Conservation (phyloP, 441 rosid genomes). For the Hypseocharis bilobata region DNA sequence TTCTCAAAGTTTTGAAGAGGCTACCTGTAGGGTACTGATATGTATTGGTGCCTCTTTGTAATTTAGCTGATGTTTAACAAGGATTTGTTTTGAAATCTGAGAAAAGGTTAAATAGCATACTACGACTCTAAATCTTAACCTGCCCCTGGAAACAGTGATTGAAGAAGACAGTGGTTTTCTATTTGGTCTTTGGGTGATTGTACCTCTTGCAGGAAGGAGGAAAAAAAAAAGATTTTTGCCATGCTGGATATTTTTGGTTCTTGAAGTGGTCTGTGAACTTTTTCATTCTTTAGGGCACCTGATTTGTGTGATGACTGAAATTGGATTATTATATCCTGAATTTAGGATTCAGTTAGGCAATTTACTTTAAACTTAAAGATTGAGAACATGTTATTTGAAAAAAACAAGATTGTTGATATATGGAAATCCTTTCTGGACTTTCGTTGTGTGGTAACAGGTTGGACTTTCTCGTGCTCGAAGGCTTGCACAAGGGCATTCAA, state of each 20-base stretch:
- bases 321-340: background rate
- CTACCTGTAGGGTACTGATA: background rate
- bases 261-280: background rate
- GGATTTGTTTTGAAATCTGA: background rate
- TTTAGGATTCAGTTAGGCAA: too few relatives aligned
- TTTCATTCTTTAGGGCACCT: too few relatives aligned
- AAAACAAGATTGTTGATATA: too few relatives aligned
- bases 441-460: conserved; percentile 45
- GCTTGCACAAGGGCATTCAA: conserved; percentile 82
- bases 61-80: background rate
- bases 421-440: conserved; percentile 12
- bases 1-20: background rate
- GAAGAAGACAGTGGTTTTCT: background rate
- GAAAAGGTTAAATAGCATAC: background rate
- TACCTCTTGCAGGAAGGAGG: background rate
- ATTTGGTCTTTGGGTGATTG: background rate
- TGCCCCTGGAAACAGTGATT: background rate
- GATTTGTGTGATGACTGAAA: too few relatives aligned
- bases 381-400: too few relatives aligned
- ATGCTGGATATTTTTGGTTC: background rate
- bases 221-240: background rate
- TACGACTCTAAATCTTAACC: background rate
- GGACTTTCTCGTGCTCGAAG: conserved; percentile 93
- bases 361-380: too few relatives aligned
- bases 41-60: background rate